Evolutionary conservation across 805 yeast genomes (phyloP), one percentile per base, ranked within the genome.

Genomic region (Saccharomycodes ludwigii): DNA sequence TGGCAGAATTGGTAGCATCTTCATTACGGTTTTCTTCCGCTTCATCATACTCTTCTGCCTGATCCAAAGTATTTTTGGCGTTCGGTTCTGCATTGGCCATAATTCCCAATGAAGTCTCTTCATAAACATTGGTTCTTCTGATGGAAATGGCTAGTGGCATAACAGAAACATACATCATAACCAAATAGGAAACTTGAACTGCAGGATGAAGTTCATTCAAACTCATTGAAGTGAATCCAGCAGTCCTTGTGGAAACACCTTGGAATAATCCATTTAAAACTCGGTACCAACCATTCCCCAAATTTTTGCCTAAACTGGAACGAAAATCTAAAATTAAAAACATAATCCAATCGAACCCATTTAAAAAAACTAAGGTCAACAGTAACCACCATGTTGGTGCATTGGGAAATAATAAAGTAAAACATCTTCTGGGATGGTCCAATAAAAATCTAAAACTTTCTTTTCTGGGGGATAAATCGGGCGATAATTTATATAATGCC

Each of bases 141-240:
- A 91, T 85, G 23, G 95, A 83, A 41, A 91, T 91, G 20, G 99
- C 98, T 44, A 91, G 62, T 1, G 99, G 99, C 50, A 86, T 65
- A 27, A 88, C 96, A 11, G 97, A 88, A 18, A 91, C 85, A 58
- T 91, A 91, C 98, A 91, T 91, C 97, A 91, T 88, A 38, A 91
- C 68, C 75, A 84, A 68, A 52, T 91, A 91, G 44, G 91, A 75
- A 18, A 91, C 94, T 53, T 85, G 95, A 31, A 88, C 82, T 0
- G 95, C 91, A 1, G 96, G 91, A 47, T 85, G 91, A 27, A 91
- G 61, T 25, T 54, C 50, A 2, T 83, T 59, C 24, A 91, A 56
- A 49, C 78, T 73, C 17, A 86, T 71, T 24, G 80, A 78, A 0
- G 80, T 43, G 42, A 91, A 77, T 0, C 99, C 99, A 0, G 95